A percentile compares a stretch with the other conserved stretches of the same genome.
phyloP scores from a whole-genome alignment of 306 rosid species.

The Dalbergia oliveri region DNA sequence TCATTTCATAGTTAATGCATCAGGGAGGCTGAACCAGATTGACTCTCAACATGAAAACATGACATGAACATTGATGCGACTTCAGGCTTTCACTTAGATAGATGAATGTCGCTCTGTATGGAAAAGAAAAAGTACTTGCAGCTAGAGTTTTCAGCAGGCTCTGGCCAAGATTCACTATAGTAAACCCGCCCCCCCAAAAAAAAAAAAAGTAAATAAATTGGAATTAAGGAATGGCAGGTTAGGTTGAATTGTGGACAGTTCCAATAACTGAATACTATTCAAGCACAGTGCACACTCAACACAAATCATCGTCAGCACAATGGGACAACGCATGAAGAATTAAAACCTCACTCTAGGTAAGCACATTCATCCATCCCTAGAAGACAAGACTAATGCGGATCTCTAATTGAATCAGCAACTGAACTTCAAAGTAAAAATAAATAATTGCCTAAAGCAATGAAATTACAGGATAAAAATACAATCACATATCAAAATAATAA shows the following conservation, averaged over 20 bases:
- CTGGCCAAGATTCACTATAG: neutral
- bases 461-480: neutral
- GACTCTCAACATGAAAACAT: too few relatives aligned
- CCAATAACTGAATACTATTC: neutral
- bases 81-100: too few relatives aligned
- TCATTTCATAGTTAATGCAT: too few relatives aligned
- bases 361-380: neutral
- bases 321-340: neutral
- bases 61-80: too few relatives aligned
- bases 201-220: too few relatives aligned
- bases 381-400: neutral
- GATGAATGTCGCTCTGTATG: neutral
- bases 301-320: too few relatives aligned
- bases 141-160: neutral
- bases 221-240: too few relatives aligned
- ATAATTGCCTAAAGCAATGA: neutral
- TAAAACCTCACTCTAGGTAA: neutral
- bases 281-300: too few relatives aligned
- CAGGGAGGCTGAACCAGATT: too few relatives aligned
- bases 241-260: neutral
- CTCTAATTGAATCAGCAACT: conserved; percentile 14
- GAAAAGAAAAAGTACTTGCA: neutral
- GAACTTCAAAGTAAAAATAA: neutral
- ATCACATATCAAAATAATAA: too few relatives aligned
- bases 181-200: too few relatives aligned